Evolutionary conservation across 192 early-diverging fungal species (phyloP), one percentile per base, ranked within the genome.

Genomic region (Gaertneriomyces semiglobifer): DNA sequence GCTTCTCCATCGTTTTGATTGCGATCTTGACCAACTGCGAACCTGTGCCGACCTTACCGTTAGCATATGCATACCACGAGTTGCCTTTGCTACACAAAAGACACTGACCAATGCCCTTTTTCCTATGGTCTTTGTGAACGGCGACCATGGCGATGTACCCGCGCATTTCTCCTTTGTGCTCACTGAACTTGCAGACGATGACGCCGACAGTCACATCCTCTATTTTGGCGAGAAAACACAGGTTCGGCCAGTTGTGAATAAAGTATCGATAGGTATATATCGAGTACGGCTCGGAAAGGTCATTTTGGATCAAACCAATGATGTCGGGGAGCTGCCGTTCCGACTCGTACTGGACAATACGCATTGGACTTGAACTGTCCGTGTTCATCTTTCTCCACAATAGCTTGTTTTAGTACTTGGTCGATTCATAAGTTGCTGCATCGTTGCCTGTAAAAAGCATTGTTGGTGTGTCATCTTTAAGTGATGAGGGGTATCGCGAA

Each of bases 101-200:
- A n/a, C 5, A 53, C 42, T 63, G 68, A 54, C 91, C 95, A 46
- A 97, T 93, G 14, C 91, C 87, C 14, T 74, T 81, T 64, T 92
- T 89, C 38, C 96, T 73, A 67, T 89, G 89, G 19, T 80, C 73
- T 53, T 87, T 89, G n/a, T 81, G 85, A 8, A 99, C 95, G 0
- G 92, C 94, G 20, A 99, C 80, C 96, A 99, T 99, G 47, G 88
- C 96, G 58, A 99, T 97, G 73, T 99, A 99, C 1, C 96, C 96
- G n/a, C 95, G 79, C 41, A 68, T 56, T 43, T 81, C 70, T 25
- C 81, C 81, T 45, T 80, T 70, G 71, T 94, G 92, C 43, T 47
- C 58, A 54, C 96, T 92, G n/a, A 95, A 69, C 74, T 90, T 91
- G 70, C 91, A 93, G 7, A 98, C 88, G 42, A 98, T 86, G 18